Evolutionary conservation across 768 basidiomycete species (phyloP).

Genomic region (Hygrophoropsis aurantiaca): DNA sequence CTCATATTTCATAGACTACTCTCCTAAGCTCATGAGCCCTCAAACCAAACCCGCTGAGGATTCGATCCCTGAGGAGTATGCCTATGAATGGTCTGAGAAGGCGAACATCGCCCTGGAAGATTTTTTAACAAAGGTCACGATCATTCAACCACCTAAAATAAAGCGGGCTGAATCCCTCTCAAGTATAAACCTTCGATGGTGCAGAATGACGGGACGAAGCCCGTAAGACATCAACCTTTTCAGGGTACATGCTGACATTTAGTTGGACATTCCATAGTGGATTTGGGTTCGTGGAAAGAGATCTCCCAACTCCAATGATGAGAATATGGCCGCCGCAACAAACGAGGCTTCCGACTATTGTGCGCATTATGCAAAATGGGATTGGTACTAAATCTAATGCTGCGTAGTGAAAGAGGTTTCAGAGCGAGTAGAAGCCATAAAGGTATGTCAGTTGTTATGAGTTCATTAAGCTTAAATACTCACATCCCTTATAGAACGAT

Average conservation of each 20-base stretch:
- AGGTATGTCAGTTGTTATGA: conserved; percentile 35
- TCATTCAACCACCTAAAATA: neutral
- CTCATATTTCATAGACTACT: too few species aligned
- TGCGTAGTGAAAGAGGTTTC: conserved; percentile 56
- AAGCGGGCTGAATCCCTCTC: conserved; percentile 3
- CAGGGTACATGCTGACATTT: neutral
- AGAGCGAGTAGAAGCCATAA: conserved; percentile 57
- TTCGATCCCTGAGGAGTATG: conserved; percentile 37
- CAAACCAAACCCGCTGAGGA: conserved; percentile 34
- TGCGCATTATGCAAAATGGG: conserved; percentile 24
- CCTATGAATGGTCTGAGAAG: conserved; percentile 51
- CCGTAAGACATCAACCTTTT: conserved; percentile 41
- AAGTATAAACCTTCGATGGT: conserved; percentile 80
- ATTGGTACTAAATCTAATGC: conserved; percentile 2
- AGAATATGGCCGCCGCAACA: conserved; percentile 30
- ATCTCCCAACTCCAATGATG: neutral
- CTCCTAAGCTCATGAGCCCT: too few species aligned
- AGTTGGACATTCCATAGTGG: conserved; percentile 45
- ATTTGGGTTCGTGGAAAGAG: conserved; percentile 51
- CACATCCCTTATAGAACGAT: conserved; percentile 49
- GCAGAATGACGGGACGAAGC: conserved; percentile 73
- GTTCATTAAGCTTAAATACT: neutral
- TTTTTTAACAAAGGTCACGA: conserved; percentile 54
- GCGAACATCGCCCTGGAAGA: conserved; percentile 45
- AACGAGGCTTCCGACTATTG: conserved; percentile 46